phyloP scores from a whole-genome alignment of 225 moss, liverwort and hornwort genomes.

The Physcomitrium patens region DNA sequence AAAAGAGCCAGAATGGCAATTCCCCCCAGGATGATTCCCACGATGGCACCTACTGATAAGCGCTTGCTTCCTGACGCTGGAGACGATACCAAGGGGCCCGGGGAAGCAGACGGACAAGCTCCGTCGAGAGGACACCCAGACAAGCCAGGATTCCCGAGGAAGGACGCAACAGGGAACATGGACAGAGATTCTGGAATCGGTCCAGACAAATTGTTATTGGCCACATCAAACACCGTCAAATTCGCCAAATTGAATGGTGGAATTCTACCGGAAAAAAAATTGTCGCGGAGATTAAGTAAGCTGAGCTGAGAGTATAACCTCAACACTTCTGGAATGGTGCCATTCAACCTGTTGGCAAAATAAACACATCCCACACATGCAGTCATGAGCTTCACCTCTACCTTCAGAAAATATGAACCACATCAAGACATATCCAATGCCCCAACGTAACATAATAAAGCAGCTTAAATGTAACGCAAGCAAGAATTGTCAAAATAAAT shows the following conservation, averaged over 20 bases:
- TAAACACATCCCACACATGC: too few species aligned
- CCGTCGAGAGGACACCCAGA: conserved; percentile 62
- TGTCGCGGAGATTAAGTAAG: conserved; percentile 47
- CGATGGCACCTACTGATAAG: conserved; percentile 65
- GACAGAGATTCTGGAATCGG: conserved; percentile 50
- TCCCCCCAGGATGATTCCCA: conserved; percentile 74
- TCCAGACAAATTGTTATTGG: conserved; percentile 80
- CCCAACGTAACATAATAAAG: too few species aligned
- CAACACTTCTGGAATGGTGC: conserved; percentile 40
- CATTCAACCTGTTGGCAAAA: conserved; percentile 43
- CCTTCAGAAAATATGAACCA: too few species aligned
- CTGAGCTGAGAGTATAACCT: conserved; percentile 42
- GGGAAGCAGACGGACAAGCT: conserved; percentile 37
- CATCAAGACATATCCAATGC: too few species aligned
- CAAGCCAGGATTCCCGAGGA: conserved; percentile 58
- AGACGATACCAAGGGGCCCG: conserved; percentile 18
- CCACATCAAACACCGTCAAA: conserved; percentile 48
- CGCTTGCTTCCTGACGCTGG: conserved; percentile 23
- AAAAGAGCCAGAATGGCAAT: conserved; percentile 54
- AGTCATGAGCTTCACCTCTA: too few species aligned
- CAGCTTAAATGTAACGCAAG: too few species aligned
- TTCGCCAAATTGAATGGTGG: conserved; percentile 51
- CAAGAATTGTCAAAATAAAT: too few species aligned
- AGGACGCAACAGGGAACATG: conserved; percentile 49
- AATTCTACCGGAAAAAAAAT: conserved; percentile 60